Percentiles rank a stretch among this genome's conserved stretches.
Evolutionary conservation across 768 basidiomycete species (phyloP).

Genomic region (Phanerodontia chrysosporium): DNA sequence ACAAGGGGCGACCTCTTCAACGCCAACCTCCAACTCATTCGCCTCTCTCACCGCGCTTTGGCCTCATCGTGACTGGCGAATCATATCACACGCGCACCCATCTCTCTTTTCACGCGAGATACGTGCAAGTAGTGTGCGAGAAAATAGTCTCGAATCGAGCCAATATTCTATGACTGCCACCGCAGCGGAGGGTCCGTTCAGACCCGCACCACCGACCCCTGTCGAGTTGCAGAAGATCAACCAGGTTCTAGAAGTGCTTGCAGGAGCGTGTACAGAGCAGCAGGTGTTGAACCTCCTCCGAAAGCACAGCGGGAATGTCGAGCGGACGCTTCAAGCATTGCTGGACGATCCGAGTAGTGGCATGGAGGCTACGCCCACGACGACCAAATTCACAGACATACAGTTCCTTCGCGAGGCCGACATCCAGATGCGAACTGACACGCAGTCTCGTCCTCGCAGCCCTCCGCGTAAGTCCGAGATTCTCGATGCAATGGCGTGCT

Average conservation of each 20-base stretch:
- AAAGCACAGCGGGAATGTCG: slow-evolving; percentile 53
- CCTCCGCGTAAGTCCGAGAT: background rate
- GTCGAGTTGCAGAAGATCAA: slow-evolving; percentile 28
- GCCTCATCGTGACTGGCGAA: background rate
- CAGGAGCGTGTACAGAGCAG: slow-evolving; percentile 35
- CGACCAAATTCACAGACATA: slow-evolving; percentile 9
- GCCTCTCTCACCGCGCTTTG: background rate
- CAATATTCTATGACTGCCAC: background rate
- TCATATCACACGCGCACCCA: too few species aligned
- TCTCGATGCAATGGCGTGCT: too few species aligned
- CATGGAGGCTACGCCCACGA: background rate
- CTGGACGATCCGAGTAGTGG: slow-evolving; percentile 26
- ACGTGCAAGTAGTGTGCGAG: too few species aligned
- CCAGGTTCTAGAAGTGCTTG: slow-evolving; percentile 35
- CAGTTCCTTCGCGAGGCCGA: slow-evolving; percentile 21
- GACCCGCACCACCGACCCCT: slow-evolving; percentile 15
- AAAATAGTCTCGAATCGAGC: background rate
- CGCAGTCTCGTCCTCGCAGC: background rate
- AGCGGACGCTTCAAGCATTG: slow-evolving; percentile 31
- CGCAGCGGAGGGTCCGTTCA: slow-evolving; percentile 1
- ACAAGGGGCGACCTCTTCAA: background rate
- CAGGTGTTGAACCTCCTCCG: slow-evolving; percentile 52
- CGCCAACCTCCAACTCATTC: background rate
- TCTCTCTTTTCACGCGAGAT: too few species aligned
- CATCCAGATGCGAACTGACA: background rate